Conservation (phyloP, 2,329 filamentous ascomycete genomes). For the Amphichorda felina region DNA sequence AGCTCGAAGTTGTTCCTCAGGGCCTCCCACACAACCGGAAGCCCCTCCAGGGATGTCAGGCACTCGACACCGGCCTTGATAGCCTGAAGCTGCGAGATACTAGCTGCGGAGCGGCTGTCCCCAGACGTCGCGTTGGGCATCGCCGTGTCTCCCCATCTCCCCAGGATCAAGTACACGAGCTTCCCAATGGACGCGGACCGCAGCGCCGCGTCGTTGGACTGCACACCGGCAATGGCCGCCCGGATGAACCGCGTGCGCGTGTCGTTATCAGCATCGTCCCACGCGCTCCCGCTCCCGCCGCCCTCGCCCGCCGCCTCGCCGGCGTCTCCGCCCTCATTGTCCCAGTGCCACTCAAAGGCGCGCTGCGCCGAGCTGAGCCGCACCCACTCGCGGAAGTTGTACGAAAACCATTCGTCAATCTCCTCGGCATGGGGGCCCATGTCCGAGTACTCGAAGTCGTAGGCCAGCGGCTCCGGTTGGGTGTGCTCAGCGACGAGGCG, state of each 20-base stretch:
- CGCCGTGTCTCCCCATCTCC: constrained; percentile 59
- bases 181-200: constrained; percentile 43
- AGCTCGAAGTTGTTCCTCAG: constrained; percentile 36
- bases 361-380: constrained; percentile 65
- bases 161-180: constrained; percentile 51
- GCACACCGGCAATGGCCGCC: constrained; percentile 31
- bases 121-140: constrained; percentile 30
- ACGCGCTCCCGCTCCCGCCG: constrained; percentile 27
- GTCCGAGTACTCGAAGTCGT: constrained; percentile 78
- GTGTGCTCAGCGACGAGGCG: constrained; percentile 63
- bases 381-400: constrained; percentile 75
- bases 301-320: neutral
- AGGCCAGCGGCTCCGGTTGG: constrained; percentile 57
- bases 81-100: constrained; percentile 42
- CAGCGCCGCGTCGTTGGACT: constrained; percentile 32
- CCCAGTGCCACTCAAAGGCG: constrained; percentile 69
- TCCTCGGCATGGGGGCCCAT: constrained; percentile 69
- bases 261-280: constrained; percentile 53
- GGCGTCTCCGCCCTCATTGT: constrained; percentile 18
- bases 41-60: constrained; percentile 36
- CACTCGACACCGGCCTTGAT: constrained; percentile 43
- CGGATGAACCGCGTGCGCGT: constrained; percentile 45
- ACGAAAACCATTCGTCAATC: constrained; percentile 95
- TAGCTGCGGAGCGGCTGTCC: constrained; percentile 36
- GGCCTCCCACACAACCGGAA: constrained; percentile 38